Conservation (phyloP, 257 asterid genomes). For the Solanum stenotomum region DNA sequence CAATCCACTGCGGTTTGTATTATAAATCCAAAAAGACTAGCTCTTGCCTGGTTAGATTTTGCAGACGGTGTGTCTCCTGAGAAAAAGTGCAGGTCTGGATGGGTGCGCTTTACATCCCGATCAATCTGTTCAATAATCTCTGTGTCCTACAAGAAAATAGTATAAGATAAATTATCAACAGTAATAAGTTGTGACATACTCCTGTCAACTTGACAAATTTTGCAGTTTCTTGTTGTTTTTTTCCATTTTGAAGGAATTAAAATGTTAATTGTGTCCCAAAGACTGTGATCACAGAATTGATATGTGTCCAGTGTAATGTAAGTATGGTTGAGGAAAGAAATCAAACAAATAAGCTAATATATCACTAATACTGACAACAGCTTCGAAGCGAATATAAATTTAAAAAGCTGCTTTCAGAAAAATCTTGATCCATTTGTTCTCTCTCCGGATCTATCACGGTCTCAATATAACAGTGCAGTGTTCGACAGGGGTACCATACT, state of each 20-base stretch:
- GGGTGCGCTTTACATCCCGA: conserved; percentile 96
- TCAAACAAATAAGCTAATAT: background rate
- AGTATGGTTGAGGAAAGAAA: background rate
- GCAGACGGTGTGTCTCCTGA: conserved; percentile 79
- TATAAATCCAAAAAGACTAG: background rate
- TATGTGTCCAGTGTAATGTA: background rate
- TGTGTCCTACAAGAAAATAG: conserved; percentile 41
- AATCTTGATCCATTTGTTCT: background rate
- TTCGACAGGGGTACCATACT: background rate
- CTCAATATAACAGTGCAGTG: background rate
- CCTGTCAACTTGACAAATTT: background rate
- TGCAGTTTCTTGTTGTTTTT: background rate
- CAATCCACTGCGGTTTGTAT: background rate
- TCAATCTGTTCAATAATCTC: conserved; percentile 89
- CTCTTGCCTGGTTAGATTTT: conserved; percentile 63
- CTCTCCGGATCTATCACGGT: background rate
- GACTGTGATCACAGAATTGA: background rate
- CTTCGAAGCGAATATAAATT: background rate
- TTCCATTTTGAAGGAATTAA: background rate
- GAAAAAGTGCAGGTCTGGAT: conserved; percentile 91
- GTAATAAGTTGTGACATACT: background rate
- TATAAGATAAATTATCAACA: background rate
- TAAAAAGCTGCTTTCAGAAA: background rate
- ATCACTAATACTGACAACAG: background rate
- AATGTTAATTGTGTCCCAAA: background rate